These are phyloP conservation scores for Talaromyces sp. DNA, from an alignment of 2,329 filamentous ascomycete genomes.

Conservation along the genomic window DNA sequence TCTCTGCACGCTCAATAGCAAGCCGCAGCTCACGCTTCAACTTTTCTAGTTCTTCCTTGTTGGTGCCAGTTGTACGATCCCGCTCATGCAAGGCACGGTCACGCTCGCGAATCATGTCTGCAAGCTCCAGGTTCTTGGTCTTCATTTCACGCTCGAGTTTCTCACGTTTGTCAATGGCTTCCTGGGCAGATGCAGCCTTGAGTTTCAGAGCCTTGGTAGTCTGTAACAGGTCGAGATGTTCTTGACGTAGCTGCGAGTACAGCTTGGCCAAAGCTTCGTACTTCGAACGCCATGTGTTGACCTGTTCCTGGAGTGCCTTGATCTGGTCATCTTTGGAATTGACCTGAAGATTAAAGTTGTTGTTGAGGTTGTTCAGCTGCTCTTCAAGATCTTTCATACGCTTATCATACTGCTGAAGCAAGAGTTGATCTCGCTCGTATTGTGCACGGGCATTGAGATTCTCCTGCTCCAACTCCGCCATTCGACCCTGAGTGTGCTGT, in stretches of 20 bases:
- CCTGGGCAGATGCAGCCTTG: constrained; percentile 93
- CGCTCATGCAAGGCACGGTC: constrained; percentile 92
- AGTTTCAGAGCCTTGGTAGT: constrained; percentile 96
- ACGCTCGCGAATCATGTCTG: constrained; percentile 96
- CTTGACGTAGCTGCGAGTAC: constrained; percentile 91
- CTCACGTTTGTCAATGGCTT: constrained; percentile 91
- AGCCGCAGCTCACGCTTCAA: constrained; percentile 88
- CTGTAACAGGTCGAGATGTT: constrained; percentile 90
- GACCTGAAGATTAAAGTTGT: constrained; percentile 80
- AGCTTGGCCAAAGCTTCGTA: constrained; percentile 96
- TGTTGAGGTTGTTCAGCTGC: constrained; percentile 77
- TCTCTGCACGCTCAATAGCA: constrained; percentile 87
- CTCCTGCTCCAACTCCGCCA: constrained; percentile 92
- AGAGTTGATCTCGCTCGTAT: constrained; percentile 94
- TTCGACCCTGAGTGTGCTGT: constrained; percentile 90
- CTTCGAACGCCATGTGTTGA: constrained; percentile 96
- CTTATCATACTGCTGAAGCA: constrained; percentile 95
- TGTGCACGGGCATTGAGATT: constrained; percentile 92
- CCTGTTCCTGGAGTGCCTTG: constrained; percentile 85
- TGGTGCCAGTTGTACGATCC: constrained; percentile 78
- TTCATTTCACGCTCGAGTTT: constrained; percentile 97
- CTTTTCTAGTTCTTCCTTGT: constrained; percentile 92
- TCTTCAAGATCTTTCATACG: constrained; percentile 89
- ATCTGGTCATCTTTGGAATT: constrained; percentile 93
- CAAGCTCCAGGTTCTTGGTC: constrained; percentile 98